Conservation (phyloP, 78 protist species). For the Protostelium mycophagum region DNA sequence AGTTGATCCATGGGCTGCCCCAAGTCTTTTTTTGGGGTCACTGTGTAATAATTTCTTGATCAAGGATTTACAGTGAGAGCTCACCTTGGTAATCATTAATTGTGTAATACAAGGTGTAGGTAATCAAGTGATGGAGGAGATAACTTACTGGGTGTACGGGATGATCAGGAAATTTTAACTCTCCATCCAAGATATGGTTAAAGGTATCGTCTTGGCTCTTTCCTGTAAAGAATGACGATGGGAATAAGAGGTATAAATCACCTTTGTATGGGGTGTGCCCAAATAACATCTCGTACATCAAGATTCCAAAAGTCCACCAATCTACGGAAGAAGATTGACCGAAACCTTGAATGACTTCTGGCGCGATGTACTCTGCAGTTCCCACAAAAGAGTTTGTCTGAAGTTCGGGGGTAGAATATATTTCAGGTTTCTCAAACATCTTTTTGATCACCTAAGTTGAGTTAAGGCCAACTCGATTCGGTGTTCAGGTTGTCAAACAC, state of each 20-base stretch:
- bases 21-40: conserved; percentile 71
- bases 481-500: not conserved
- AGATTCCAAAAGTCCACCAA: conserved; percentile 90
- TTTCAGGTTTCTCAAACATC: not conserved
- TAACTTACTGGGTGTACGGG: not conserved
- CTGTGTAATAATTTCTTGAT: conserved; percentile 39
- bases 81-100: not conserved
- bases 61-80: conserved; percentile 14
- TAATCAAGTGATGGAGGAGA: not conserved
- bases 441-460: not conserved
- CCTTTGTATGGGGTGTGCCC: conserved; percentile 59
- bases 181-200: conserved; percentile 3
- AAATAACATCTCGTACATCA: conserved; percentile 78
- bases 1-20: conserved; percentile 36
- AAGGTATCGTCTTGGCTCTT: conserved; percentile 21
- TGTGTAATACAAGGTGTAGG: not conserved
- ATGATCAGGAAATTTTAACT: conserved; percentile 7
- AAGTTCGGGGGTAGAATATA: conserved; percentile 4
- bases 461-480: not conserved
- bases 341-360: conserved; percentile 56
- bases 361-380: conserved; percentile 78
- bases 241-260: not conserved
- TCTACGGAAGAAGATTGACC: conserved; percentile 21
- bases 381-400: conserved; percentile 73
- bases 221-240: not conserved